Evolutionary conservation across 257 asterid species (phyloP).

Genomic region (Orobanche coerulescens): DNA sequence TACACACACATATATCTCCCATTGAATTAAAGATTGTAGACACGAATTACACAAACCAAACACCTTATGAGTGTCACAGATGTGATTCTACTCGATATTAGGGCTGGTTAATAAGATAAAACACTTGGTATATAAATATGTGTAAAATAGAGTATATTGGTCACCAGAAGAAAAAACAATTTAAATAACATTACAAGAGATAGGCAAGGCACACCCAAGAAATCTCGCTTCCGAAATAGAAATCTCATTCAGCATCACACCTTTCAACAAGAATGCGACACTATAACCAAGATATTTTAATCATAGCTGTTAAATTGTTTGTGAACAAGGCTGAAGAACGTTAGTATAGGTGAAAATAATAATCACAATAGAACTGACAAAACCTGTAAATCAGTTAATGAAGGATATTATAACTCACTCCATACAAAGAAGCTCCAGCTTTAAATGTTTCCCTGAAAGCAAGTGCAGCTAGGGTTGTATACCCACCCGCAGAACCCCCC

Average conservation of each 20-base stretch:
- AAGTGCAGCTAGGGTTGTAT: conserved; percentile 91
- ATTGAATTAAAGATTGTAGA: too few relatives aligned
- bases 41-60: too few relatives aligned
- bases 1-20: too few relatives aligned
- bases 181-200: too few relatives aligned
- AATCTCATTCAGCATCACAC: neutral
- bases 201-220: too few relatives aligned
- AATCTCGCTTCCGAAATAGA: too few relatives aligned
- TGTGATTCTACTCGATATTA: too few relatives aligned
- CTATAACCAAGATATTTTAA: neutral
- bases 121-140: too few relatives aligned
- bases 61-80: too few relatives aligned
- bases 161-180: neutral
- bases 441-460: conserved; percentile 75
- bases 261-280: neutral
- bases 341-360: neutral
- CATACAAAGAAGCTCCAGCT: conserved; percentile 94
- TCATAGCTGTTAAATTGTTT: neutral
- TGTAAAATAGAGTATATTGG: too few relatives aligned
- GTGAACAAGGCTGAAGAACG: neutral
- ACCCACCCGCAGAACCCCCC: conserved; percentile 99
- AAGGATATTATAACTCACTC: conserved; percentile 51
- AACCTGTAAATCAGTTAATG: neutral
- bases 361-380: neutral
- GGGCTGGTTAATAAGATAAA: too few relatives aligned